phyloP scores from a whole-genome alignment of 169 alveolate species.

The Cryptosporidium muris region DNA sequence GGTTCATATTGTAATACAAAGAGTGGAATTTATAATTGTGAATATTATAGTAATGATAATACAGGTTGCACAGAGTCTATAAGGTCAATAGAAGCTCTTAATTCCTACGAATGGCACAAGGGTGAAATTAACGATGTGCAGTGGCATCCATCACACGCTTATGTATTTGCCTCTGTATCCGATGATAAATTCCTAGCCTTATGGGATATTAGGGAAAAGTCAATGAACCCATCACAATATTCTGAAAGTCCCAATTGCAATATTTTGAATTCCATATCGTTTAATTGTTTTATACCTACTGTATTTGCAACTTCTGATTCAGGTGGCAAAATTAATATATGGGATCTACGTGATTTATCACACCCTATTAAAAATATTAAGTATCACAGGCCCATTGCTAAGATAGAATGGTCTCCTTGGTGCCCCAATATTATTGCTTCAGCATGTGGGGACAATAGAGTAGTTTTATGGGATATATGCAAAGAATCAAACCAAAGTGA shows the following conservation, averaged over 20 bases:
- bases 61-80: neutral
- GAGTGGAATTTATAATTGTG: too few relatives aligned
- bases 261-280: conserved; percentile 77
- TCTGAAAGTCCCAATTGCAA: conserved; percentile 58
- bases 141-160: conserved; percentile 76
- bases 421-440: conserved; percentile 79
- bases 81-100: conserved; percentile 65
- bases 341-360: conserved; percentile 82
- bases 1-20: neutral
- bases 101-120: conserved; percentile 76
- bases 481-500: conserved; percentile 34
- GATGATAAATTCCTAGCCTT: conserved; percentile 80
- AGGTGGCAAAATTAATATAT: conserved; percentile 80
- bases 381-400: conserved; percentile 76
- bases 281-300: conserved; percentile 79
- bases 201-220: conserved; percentile 79
- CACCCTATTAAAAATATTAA: conserved; percentile 75
- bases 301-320: conserved; percentile 79
- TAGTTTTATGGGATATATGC: conserved; percentile 83
- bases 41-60: too few relatives aligned
- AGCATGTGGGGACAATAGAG: conserved; percentile 82
- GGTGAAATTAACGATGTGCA: conserved; percentile 83
- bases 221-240: too few relatives aligned
- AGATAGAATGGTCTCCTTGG: conserved; percentile 75
- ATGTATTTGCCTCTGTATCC: conserved; percentile 80